These are phyloP conservation scores for Lenzites betulinus DNA, from an alignment of 768 basidiomycete genomes.

Conservation along the genomic window DNA sequence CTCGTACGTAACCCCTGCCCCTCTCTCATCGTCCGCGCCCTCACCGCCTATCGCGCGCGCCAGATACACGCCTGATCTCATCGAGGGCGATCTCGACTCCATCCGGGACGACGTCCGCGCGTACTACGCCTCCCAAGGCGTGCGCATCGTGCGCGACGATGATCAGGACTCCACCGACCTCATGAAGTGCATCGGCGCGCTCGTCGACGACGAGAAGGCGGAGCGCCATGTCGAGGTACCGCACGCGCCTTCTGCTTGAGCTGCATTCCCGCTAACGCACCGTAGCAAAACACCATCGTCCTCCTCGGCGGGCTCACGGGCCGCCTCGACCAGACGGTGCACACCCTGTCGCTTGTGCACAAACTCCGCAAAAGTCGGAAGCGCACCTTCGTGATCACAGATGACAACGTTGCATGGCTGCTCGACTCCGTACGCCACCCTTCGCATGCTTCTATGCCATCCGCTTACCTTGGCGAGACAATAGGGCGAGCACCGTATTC, in stretches of 20 bases:
- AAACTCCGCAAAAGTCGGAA: conserved; percentile 66
- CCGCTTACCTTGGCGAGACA: not conserved
- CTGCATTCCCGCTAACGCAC: not conserved
- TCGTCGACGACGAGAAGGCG: conserved; percentile 57
- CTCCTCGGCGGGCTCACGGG: conserved; percentile 90
- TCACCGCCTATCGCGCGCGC: conserved; percentile 3
- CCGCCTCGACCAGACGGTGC: conserved; percentile 91
- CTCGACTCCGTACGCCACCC: conserved; percentile 59
- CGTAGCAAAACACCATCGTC: conserved; percentile 62
- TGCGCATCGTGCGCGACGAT: conserved; percentile 63
- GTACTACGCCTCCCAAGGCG: conserved; percentile 66
- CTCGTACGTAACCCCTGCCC: conserved; percentile 14
- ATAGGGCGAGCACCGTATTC: conserved; percentile 83
- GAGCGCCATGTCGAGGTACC: conserved; percentile 41
- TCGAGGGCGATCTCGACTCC: conserved; percentile 96
- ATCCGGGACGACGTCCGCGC: conserved; percentile 69
- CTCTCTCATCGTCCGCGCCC: conserved; percentile 6
- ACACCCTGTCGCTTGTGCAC: conserved; percentile 82
- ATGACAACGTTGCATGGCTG: conserved; percentile 91
- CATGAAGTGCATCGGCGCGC: conserved; percentile 81
- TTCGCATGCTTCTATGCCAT: not conserved
- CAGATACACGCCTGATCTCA: conserved; percentile 80
- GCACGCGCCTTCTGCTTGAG: no score
- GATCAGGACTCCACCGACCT: conserved; percentile 91
- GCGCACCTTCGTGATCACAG: conserved; percentile 77